A percentile compares a stretch with the other conserved stretches of the same genome.
Evolutionary conservation across 225 moss, liverwort and hornwort genomes (phyloP).

Genomic region (Pseudoscleropodium purum): DNA sequence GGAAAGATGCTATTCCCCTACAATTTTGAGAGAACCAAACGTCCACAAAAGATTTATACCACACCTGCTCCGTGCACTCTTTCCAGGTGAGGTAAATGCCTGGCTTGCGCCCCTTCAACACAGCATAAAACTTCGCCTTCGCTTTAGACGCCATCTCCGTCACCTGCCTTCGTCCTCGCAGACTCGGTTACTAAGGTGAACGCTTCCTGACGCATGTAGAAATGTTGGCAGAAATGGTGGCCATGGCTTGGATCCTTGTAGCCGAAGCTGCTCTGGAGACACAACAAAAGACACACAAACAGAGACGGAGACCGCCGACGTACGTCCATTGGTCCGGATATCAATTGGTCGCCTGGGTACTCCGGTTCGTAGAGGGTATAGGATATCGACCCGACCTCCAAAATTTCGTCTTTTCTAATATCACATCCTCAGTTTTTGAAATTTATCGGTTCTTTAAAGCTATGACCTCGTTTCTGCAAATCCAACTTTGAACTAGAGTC

Average conservation of each 20-base stretch:
- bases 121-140: conserved; percentile 37
- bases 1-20: not conserved
- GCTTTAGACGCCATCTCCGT: conserved; percentile 23
- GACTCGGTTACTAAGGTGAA: not conserved
- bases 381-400: not conserved
- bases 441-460: too few relatives aligned
- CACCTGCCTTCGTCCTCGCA: not conserved
- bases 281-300: not conserved
- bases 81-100: conserved; percentile 36
- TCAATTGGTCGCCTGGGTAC: not conserved
- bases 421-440: not conserved
- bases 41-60: not conserved
- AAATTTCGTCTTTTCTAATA: not conserved
- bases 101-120: conserved; percentile 20
- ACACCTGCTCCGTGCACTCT: conserved; percentile 29
- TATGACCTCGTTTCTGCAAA: too few relatives aligned
- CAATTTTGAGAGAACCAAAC: not conserved
- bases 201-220: not conserved
- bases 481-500: too few relatives aligned
- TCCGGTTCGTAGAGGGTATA: not conserved
- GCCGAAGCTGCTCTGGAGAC: not conserved
- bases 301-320: not conserved
- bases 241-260: not conserved
- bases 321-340: not conserved
- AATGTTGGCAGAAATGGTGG: not conserved